Evolutionary conservation across 169 alveolate species (phyloP), one percentile per base, ranked within the genome.

Genomic region (Plasmodium reichenowi): DNA sequence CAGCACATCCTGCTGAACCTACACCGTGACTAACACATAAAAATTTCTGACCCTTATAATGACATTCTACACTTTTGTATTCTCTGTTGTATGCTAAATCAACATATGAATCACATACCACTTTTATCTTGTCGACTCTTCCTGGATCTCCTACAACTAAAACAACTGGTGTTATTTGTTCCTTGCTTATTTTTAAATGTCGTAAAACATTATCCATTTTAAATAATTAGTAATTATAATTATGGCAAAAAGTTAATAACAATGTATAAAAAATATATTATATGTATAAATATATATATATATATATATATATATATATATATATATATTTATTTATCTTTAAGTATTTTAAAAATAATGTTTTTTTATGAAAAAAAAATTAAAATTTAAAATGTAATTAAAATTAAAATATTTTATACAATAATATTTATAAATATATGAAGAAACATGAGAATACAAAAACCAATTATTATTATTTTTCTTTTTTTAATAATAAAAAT

Each of bases 71-170:
- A 74, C 88, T 75, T 63, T 85, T 80, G 32, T 88, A 88, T 56
- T 88, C 93, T 48, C 93, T 63, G 10, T 88, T 74, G 17, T 47
- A 56, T 38, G 93, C 90, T 60, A 88, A 72, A 64, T 88, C 90
- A 2, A 76, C 76, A 52, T 72, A 88, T 13, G 93, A 88, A 54
- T 88, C 93, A 67, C 93, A 88, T 56, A 76, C 15, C 26, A 68
- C 20, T 22, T 80, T 85, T 2, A 88, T 68, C 48, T 70, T 73
- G 64, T 88, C 93, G 7, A 85, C 89, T 17, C 93, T 58, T 48
- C 93, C 93, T 10, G 93, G 93, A 50, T 88, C 93, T 0, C 93
- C 93, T 13, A 88, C 93, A 17, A 85, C 93, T 63, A 80, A 67
- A 45, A 74, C 90, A 47, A 88, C 90, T 26, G 90, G 90, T 58